These are phyloP conservation scores for Colletotrichum musicola DNA, from an alignment of 2,329 filamentous ascomycete genomes.

Conservation along the genomic window DNA sequence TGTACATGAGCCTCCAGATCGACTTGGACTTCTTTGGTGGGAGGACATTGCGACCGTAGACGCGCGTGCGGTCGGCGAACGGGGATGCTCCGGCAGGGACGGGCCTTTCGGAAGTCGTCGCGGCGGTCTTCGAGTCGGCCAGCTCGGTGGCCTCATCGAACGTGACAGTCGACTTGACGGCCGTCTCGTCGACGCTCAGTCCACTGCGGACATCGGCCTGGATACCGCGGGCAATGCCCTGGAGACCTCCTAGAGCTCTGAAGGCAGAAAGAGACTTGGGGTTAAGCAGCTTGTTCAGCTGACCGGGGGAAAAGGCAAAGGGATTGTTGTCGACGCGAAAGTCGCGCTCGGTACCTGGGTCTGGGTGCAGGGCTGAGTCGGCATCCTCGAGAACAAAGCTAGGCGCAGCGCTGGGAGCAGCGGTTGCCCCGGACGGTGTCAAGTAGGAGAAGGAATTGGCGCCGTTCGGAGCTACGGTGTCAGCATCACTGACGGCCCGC, in stretches of 20 bases:
- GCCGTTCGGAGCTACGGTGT: constrained; percentile 31
- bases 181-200: constrained; percentile 76
- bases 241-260: constrained; percentile 76
- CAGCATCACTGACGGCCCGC: constrained; percentile 36
- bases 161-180: constrained; percentile 69
- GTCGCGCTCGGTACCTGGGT: constrained; percentile 77
- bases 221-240: constrained; percentile 77
- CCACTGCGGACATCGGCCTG: constrained; percentile 73
- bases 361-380: constrained; percentile 71
- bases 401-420: constrained; percentile 28
- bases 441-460: constrained; percentile 44
- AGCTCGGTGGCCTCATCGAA: constrained; percentile 75
- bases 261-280: constrained; percentile 82
- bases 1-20: constrained; percentile 60
- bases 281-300: constrained; percentile 80
- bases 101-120: constrained; percentile 6
- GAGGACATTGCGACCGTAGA: constrained; percentile 60
- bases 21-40: constrained; percentile 26
- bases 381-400: constrained; percentile 41
- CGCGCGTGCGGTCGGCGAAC: constrained; percentile 65
- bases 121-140: background rate
- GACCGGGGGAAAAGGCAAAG: constrained; percentile 80
- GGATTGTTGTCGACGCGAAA: constrained; percentile 78
- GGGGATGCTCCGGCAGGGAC: constrained; percentile 3
- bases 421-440: constrained; percentile 39